A percentile compares a stretch with the other conserved stretches of the same genome.
These are phyloP conservation scores for Diaporthe longicolla DNA, from an alignment of 2,329 filamentous ascomycete species.

Conservation along the genomic window DNA sequence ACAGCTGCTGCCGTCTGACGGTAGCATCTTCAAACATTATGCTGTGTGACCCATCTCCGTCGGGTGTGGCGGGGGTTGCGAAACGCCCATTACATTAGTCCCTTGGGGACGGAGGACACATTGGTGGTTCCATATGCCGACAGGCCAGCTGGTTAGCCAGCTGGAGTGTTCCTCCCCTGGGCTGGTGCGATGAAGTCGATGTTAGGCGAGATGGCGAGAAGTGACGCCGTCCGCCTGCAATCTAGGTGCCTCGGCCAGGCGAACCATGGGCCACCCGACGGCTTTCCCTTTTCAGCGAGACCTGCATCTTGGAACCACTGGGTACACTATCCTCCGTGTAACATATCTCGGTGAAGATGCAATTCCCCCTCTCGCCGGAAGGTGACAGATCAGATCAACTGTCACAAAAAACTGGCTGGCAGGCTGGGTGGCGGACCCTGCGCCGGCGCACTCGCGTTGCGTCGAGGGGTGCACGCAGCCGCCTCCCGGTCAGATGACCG, in stretches of 20 bases:
- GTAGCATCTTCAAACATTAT: constrained; percentile 36
- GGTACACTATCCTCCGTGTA: constrained; percentile 26
- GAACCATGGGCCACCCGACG: constrained; percentile 6
- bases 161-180: neutral
- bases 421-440: constrained; percentile 23
- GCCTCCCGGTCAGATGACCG: constrained; percentile 19
- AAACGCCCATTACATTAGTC: constrained; percentile 2
- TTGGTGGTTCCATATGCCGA: constrained; percentile 11
- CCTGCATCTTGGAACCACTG: constrained; percentile 35
- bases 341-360: constrained; percentile 31
- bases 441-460: constrained; percentile 23
- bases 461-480: constrained; percentile 30
- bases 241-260: neutral
- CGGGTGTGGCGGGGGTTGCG: constrained; percentile 22
- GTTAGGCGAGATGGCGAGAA: constrained; percentile 20
- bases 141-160: neutral
- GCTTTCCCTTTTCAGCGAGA: constrained; percentile 22
- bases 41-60: constrained; percentile 30
- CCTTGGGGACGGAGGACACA: neutral
- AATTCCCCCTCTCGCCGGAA: constrained; percentile 3
- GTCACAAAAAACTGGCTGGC: constrained; percentile 29
- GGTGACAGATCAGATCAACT: constrained; percentile 39
- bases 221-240: constrained; percentile 14
- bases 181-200: constrained; percentile 14
- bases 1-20: constrained; percentile 38